Evolutionary conservation across 2,329 filamentous ascomycete genomes (phyloP).

Genomic region (Stagonosporopsis rhizophila): DNA sequence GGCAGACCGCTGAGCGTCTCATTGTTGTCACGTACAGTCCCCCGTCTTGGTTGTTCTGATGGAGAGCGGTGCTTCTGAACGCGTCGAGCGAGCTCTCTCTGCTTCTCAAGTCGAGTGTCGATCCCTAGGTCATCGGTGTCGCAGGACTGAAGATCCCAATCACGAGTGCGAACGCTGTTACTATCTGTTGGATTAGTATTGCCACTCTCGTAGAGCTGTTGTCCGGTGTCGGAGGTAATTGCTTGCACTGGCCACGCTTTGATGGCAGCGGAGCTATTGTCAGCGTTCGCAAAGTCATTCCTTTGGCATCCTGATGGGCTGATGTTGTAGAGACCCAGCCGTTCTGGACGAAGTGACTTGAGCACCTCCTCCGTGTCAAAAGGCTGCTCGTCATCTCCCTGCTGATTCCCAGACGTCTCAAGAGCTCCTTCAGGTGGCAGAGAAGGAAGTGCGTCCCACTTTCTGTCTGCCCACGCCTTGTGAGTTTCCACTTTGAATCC

Average conservation of each 20-base stretch:
- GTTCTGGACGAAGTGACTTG: slow-evolving; percentile 3
- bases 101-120: not conserved
- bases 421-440: not conserved
- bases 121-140: not conserved
- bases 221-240: no score
- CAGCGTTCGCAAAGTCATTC: not conserved
- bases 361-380: slow-evolving; percentile 7
- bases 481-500: not conserved
- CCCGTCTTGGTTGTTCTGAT: not conserved
- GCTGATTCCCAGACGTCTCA: not conserved
- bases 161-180: not conserved
- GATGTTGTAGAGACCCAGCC: slow-evolving; percentile 3
- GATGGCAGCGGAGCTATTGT: not conserved
- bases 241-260: not conserved
- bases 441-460: slow-evolving; percentile 6
- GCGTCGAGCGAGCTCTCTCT: not conserved
- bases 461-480: not conserved
- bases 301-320: not conserved
- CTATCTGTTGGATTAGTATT: not conserved
- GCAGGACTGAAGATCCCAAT: slow-evolving; percentile 4
- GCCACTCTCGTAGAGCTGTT: not conserved
- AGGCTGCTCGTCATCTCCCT: not conserved
- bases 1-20: not conserved
- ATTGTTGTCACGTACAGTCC: not conserved
- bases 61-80: not conserved